Evolutionary conservation across 257 asterid species (phyloP).

Genomic region (Salvia miltiorrhiza): DNA sequence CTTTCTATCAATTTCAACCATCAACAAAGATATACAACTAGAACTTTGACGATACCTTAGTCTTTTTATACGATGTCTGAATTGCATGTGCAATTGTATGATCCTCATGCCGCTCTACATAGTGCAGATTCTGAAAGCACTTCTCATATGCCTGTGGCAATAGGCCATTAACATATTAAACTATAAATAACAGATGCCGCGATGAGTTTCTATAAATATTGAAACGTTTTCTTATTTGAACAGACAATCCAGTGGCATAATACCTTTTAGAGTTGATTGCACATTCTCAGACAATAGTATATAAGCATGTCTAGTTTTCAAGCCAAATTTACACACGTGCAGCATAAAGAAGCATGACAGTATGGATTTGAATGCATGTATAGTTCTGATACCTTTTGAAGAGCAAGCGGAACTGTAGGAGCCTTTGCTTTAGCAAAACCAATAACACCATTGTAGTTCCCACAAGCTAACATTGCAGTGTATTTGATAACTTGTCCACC

Average conservation of each 20-base stretch:
- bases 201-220: background rate
- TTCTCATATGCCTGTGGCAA: slow-evolving; percentile 79
- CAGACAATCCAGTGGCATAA: background rate
- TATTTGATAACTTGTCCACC: slow-evolving; percentile 86
- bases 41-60: slow-evolving; percentile 55
- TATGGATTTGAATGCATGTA: background rate
- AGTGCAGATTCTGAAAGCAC: slow-evolving; percentile 95
- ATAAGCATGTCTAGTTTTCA: slow-evolving; percentile 6
- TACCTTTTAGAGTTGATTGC: background rate
- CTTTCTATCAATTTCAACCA: background rate
- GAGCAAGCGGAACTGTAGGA: slow-evolving; percentile 69
- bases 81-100: slow-evolving; percentile 96
- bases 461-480: slow-evolving; percentile 90
- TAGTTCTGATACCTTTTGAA: slow-evolving; percentile 63
- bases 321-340: background rate
- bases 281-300: background rate
- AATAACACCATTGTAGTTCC: slow-evolving; percentile 89
- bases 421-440: slow-evolving; percentile 97
- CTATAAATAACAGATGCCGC: background rate
- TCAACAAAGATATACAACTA: slow-evolving; percentile 2
- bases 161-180: background rate
- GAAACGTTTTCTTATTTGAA: background rate
- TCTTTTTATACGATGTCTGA: slow-evolving; percentile 79
- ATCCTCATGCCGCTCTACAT: slow-evolving; percentile 78
- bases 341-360: background rate